Base-by-base conservation (phyloP, 371 early-diverging fungal species). In the Chytridiales sp. region DNA sequence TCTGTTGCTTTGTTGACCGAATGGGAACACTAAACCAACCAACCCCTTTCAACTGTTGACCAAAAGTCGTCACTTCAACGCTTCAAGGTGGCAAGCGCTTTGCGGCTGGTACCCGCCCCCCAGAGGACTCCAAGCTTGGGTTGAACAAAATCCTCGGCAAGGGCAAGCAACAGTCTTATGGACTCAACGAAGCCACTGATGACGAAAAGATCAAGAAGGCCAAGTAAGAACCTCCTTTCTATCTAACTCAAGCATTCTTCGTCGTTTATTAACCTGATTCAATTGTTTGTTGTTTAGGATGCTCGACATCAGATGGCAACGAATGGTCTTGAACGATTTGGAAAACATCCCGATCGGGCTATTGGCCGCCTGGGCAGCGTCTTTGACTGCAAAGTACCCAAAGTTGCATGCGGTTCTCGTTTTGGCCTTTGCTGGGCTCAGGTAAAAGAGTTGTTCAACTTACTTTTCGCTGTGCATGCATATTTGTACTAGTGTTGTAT, bases 321-420 rank as follows among this genome's bases (percentile, higher is more conserved):
- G 68, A 1, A 63, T 68, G 22, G 68, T 68, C 24, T 19, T 47
- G 43, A 68, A 68, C 57, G 68, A 68, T 31, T 17, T 68, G n/a
- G 68, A 68, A 34, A 68, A 68, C 52, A 59, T 68, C 34, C 68
- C 68, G 4, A 42, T 68, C 4, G 68, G 68, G 17, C 50, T 68
- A 13, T 41, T 60, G 34, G 55, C 59, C 24, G 51, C 53, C 19
- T 62, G 44, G 51, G 24, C 55, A n/a, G 17, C 32, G 4, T 19
- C 58, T 17, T n/a, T 48, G n/a, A 19, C 55, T 17, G 11, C 38
- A 13, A 39, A 29, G 27, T 17, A 22, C 13, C 31, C 53, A 9
- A 3, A 17, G 13, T 3, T 62, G 11, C 58, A 61, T 39, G 22
- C 34, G 19, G 24, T 47, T n/a, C 22, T 52, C 31, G 48, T 62